These are phyloP conservation scores for Aspergillus melleus DNA, from an alignment of 2,329 filamentous ascomycete genomes.

Conservation along the genomic window DNA sequence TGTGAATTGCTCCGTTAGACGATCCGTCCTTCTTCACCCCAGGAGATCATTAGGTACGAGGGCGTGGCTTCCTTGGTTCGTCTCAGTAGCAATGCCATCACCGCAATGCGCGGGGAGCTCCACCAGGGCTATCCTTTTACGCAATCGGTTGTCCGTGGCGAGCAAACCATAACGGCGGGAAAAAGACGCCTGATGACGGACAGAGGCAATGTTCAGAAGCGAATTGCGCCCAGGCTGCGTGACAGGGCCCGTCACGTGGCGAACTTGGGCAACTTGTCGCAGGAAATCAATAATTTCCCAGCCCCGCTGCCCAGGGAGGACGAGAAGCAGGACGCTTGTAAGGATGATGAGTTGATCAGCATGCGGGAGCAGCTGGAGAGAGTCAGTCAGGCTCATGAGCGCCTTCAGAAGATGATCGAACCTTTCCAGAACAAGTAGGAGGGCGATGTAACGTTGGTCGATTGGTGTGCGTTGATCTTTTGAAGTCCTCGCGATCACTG, in stretches of 20 bases:
- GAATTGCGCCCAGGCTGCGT: constrained; percentile 8
- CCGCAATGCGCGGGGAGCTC: constrained; percentile 17
- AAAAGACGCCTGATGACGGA: constrained; percentile 8
- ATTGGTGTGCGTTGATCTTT: not conserved
- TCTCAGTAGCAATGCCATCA: constrained; percentile 18
- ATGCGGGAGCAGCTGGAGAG: constrained; percentile 3
- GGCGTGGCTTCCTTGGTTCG: not conserved
- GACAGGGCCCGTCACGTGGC: constrained; percentile 5
- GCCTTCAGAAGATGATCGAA: constrained; percentile 16
- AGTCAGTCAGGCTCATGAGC: constrained; percentile 13
- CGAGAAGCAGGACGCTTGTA: not conserved
- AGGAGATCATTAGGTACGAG: constrained; percentile 6
- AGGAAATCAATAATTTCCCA: constrained; percentile 7
- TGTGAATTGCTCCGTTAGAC: not conserved
- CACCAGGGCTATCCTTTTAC: constrained; percentile 20
- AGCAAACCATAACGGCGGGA: constrained; percentile 11
- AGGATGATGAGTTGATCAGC: not conserved
- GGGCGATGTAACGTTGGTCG: too few relatives aligned
- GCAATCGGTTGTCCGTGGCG: constrained; percentile 21
- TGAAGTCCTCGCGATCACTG: not conserved
- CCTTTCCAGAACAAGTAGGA: too few relatives aligned
- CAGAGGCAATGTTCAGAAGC: constrained; percentile 10
- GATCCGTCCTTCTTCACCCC: not conserved
- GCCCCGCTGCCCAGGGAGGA: not conserved
- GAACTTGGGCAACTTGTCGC: constrained; percentile 1